Evolutionary conservation across 2,329 filamentous ascomycete species (phyloP), one percentile per base, ranked within the genome.

Genomic region (Waltergamsia citrina): DNA sequence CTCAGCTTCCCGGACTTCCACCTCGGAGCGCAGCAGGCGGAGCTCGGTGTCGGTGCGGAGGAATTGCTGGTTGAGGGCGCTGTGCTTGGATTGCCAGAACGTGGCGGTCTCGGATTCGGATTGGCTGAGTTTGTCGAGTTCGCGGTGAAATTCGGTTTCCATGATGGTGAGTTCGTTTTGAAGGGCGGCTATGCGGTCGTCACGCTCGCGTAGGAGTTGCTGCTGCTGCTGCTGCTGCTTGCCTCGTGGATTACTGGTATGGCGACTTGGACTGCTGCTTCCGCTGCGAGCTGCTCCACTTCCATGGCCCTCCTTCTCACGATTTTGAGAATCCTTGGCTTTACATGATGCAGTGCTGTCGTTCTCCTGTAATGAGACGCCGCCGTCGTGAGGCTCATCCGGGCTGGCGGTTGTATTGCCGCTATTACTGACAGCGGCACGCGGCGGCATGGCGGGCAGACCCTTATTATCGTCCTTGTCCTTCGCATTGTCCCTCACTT

Each of bases 11-110:
- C 63, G 56, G 20, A 60, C 54, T 26, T 66, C 63, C n/a, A 65
- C 55, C 47, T 75, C 69, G 31, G 59, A 55, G 26, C 63, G 57
- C 28, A 75, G 51, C 20, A 73, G 50, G 8, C 67, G 58, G 40
- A 75, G 56, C 43, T 74, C 67, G 12, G 68, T 65, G 43, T 76
- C 71, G 5, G 61, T 61, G 17, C 65, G 59, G 28, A 69, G 50
- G 40, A 65, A 68, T 44, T 68, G 67, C 52, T 69, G 65, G 49
- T 74, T 65, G 29, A 75, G 51, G 21, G 50, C 52, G 37, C 62
- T 63, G 52, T 74, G 65, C 45, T 72, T 74, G 29, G 62, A 51
- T 52, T 77, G 71, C 71, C 74, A 78, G 48, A 70, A 74, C 11
- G 62, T 61, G 4, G 70, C 60, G 32, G 63, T 67, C 50, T 75